These are phyloP conservation scores for Apiosordaria backusii DNA, from an alignment of 495 filamentous ascomycete genomes.

Conservation along the genomic window DNA sequence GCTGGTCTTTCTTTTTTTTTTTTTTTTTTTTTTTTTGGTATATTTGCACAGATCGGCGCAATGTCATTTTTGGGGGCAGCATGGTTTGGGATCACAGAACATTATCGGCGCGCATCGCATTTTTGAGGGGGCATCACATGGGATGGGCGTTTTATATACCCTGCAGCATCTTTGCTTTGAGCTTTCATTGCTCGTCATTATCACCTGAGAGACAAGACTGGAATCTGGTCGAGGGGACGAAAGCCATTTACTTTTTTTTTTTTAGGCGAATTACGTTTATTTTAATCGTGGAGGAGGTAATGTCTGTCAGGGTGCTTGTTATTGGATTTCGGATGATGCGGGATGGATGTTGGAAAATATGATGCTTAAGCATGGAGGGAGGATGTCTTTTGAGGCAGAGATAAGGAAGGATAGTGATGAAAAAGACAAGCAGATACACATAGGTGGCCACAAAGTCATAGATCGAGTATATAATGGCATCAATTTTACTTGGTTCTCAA, in stretches of 20 bases:
- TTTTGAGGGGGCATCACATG: conserved; percentile 11
- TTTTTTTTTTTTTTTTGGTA: background rate
- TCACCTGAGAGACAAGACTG: background rate
- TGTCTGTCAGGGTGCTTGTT: background rate
- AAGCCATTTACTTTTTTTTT: background rate
- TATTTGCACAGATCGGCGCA: background rate
- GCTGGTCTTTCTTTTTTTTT: background rate
- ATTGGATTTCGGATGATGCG: background rate
- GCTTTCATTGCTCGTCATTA: background rate
- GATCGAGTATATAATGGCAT: background rate
- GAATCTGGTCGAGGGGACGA: background rate
- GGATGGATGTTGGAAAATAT: background rate
- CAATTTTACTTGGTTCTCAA: too few relatives aligned
- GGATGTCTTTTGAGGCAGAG: too few relatives aligned
- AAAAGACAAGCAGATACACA: background rate
- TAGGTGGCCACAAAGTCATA: background rate
- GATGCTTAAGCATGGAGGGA: background rate
- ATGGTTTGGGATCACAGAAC: conserved; percentile 11
- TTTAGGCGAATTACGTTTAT: background rate
- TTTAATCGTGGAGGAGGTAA: background rate
- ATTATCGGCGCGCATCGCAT: background rate
- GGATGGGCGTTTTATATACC: conserved; percentile 20
- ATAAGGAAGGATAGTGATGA: too few relatives aligned
- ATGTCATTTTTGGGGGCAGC: conserved; percentile 3
- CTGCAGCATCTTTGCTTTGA: conserved; percentile 13